phyloP scores from a whole-genome alignment of 73 alveolate species.

The Stentor roeselii region DNA sequence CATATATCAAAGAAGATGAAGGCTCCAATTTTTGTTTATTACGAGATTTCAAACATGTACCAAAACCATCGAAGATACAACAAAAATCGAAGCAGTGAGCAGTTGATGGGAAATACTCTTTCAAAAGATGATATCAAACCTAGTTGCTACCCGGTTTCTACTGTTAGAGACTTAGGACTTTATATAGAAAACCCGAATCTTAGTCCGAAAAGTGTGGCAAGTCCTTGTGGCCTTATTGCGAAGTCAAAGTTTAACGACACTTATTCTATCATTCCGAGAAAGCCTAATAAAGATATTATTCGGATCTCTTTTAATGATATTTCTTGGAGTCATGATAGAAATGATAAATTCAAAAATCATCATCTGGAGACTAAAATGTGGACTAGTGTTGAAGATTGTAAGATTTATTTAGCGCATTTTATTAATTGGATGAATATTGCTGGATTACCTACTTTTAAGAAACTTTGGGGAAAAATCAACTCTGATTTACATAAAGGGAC shows the following conservation, averaged over 20 bases:
- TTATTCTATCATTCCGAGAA: slow-evolving; percentile 28
- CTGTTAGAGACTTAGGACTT: slow-evolving; percentile 49
- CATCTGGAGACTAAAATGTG: slow-evolving; percentile 29
- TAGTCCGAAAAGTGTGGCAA: slow-evolving; percentile 51
- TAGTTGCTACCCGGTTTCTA: slow-evolving; percentile 76
- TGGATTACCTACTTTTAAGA: slow-evolving; percentile 23
- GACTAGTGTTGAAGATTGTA: slow-evolving; percentile 57
- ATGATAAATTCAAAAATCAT: slow-evolving; percentile 55
- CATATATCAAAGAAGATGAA: slow-evolving; percentile 57
- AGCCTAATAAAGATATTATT: slow-evolving; percentile 3
- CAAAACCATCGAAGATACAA: slow-evolving; percentile 91
- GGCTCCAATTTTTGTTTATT: slow-evolving; percentile 73
- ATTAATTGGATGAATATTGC: slow-evolving; percentile 40
- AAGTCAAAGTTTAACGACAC: slow-evolving; percentile 75
- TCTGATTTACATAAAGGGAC: not conserved
- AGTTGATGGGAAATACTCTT: slow-evolving; percentile 51
- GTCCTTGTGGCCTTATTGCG: slow-evolving; percentile 89
- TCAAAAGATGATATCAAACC: slow-evolving; percentile 33
- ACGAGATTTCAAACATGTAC: slow-evolving; percentile 82
- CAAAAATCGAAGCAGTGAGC: slow-evolving; percentile 59
- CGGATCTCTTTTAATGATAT: slow-evolving; percentile 40
- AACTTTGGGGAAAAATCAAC: slow-evolving; percentile 26
- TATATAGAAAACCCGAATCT: slow-evolving; percentile 28
- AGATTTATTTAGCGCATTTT: slow-evolving; percentile 60
- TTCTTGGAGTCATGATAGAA: slow-evolving; percentile 74